A percentile compares a stretch with the other conserved stretches of the same genome.
Evolutionary conservation across 2,329 filamentous ascomycete genomes (phyloP).

Genomic region (Cladosporium sp.): DNA sequence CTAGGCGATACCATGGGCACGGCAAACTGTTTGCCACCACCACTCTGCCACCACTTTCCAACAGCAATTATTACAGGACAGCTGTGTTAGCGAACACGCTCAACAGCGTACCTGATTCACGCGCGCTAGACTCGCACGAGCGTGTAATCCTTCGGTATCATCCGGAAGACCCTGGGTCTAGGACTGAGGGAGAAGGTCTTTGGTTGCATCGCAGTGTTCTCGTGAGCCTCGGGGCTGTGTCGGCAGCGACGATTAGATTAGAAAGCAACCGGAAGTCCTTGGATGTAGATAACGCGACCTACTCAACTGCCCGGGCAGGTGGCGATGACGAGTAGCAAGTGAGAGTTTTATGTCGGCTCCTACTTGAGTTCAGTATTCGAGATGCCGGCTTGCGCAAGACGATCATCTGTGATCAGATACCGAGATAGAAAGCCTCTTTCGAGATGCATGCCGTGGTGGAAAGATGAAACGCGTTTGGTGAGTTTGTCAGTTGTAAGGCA

Average conservation of each 20-base stretch:
- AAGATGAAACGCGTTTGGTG: background rate
- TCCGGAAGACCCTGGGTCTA: constrained; percentile 8
- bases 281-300: background rate
- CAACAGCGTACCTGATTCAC: constrained; percentile 7
- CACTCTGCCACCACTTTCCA: background rate
- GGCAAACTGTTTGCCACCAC: background rate
- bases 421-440: background rate
- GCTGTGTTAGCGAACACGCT: background rate
- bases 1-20: background rate
- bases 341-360: background rate
- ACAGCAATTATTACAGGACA: background rate
- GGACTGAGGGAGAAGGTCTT: background rate
- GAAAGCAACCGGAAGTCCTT: background rate
- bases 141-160: constrained; percentile 7
- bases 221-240: background rate
- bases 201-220: background rate
- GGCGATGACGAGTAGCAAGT: background rate
- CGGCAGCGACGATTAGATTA: background rate
- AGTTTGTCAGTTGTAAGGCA: background rate
- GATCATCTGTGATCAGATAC: background rate
- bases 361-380: background rate
- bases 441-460: background rate
- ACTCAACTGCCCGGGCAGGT: background rate
- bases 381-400: background rate
- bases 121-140: constrained; percentile 1